Evolutionary conservation across 495 filamentous ascomycete species (phyloP), one percentile per base, ranked within the genome.

Genomic region (Penicillium diatomitis): DNA sequence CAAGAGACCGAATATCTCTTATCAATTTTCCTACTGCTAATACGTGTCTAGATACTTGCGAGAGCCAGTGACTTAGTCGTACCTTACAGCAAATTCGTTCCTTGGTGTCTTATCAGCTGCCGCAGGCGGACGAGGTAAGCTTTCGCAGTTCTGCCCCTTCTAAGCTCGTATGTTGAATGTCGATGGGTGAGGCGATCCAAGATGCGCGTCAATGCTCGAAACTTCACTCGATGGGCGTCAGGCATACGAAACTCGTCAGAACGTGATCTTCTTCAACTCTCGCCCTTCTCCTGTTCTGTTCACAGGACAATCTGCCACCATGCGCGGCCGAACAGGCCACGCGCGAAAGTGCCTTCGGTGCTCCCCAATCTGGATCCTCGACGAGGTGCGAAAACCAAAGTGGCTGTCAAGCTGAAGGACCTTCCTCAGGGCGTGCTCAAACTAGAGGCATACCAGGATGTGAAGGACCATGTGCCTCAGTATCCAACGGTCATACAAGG

Each of bases 401-500:
- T 79, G 1, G 78, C 74, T 0, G 58, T 82, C 38, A 80, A 70
- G 40, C 57, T 86, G 11, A 75, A 82, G 36, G 83, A 88, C 40
- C 70, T 87, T 10, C 83, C 85, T 10, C 83, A 87, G 55, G 80
- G 81, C 5, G 53, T 71, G 2, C 53, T 84, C 38, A 70, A 73
- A 46, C 51, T 72, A 2, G 68, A 71, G 6, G 53, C 73, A 32
- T 75, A 74, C 33, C 55, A 76, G 36, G 66, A 75, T 52, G 53
- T 48, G 2, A 53, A 56, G 8, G 71, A 83, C 48, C 70, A 76
- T 46, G 74, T 65, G 27, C 85, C 86, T 27, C 66, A 72, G 37
- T 96, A 94, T 61, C 90, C 92, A 4, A 83, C 87, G 8, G 88
- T 96, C 8, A 71, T 97, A n/a, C 82, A 87, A 55, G 88, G 94